phyloP scores from a whole-genome alignment of 2,329 filamentous ascomycete species.

The Leptographium procerum region DNA sequence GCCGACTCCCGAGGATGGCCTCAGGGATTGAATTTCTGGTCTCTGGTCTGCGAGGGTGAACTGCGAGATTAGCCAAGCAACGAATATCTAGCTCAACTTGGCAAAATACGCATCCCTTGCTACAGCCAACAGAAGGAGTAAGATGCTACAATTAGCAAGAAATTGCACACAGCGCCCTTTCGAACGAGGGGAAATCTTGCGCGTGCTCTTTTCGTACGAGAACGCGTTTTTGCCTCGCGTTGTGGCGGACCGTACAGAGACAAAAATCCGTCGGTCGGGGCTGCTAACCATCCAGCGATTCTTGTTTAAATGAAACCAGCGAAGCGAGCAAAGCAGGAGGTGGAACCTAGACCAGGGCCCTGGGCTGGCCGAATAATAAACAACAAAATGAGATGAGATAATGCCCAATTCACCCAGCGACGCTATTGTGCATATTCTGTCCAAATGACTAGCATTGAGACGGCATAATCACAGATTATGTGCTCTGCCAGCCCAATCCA shows the following conservation, averaged over 20 bases:
- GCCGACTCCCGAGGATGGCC: neutral
- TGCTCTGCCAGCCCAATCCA: neutral
- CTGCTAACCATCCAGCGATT: neutral
- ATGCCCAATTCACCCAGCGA: neutral
- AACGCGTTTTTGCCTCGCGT: neutral
- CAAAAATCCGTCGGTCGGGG: neutral
- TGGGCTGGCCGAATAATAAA: neutral
- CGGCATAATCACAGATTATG: neutral
- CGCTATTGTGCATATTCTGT: neutral
- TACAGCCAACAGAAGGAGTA: neutral
- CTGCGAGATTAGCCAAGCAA: neutral
- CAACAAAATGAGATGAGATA: neutral
- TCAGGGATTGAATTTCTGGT: neutral
- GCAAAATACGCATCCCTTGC: neutral
- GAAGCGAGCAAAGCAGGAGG: neutral
- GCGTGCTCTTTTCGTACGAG: neutral
- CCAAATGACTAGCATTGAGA: neutral
- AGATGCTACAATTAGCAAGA: no score
- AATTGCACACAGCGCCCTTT: neutral
- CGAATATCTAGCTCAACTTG: neutral
- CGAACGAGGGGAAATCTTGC: neutral
- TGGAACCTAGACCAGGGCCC: neutral
- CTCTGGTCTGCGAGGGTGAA: neutral
- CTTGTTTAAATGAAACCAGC: neutral
- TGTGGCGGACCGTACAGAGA: neutral